Evolutionary conservation across 169 alveolate genomes (phyloP).

Genomic region (Eimeria maxima): DNA sequence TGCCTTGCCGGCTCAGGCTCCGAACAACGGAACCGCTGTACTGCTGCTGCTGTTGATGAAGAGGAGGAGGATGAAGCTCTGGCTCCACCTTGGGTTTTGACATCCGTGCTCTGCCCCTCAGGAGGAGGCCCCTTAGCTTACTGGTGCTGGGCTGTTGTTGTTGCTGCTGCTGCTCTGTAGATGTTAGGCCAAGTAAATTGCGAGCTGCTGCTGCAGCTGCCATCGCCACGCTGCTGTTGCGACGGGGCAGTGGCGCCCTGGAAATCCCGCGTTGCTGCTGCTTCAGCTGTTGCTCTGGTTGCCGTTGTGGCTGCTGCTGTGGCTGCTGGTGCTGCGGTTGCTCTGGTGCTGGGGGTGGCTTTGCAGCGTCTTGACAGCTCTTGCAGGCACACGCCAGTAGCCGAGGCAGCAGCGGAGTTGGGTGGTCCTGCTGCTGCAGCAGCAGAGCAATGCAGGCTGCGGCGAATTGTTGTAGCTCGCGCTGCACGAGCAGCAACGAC

Average conservation of each 20-base stretch:
- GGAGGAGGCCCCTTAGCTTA: slow-evolving; percentile 25
- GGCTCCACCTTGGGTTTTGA: background rate
- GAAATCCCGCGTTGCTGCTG: slow-evolving; percentile 11
- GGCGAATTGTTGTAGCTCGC: slow-evolving; percentile 67
- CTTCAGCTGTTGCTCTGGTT: slow-evolving; percentile 33
- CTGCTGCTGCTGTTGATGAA: slow-evolving; percentile 54
- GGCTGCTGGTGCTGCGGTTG: slow-evolving; percentile 38
- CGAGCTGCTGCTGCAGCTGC: slow-evolving; percentile 76
- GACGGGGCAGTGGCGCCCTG: slow-evolving; percentile 16
- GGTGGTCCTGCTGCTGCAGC: slow-evolving; percentile 67
- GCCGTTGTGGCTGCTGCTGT: slow-evolving; percentile 11
- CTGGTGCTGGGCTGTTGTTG: slow-evolving; percentile 38
- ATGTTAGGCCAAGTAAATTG: background rate
- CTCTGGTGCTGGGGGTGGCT: background rate
- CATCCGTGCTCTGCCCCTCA: slow-evolving; percentile 36
- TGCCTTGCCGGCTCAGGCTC: slow-evolving; percentile 67
- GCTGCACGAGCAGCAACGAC: slow-evolving; percentile 66
- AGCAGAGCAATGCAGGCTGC: slow-evolving; percentile 52
- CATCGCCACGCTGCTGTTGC: slow-evolving; percentile 50
- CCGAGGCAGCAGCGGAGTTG: slow-evolving; percentile 28
- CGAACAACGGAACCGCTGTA: slow-evolving; percentile 40
- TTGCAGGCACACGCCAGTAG: slow-evolving; percentile 52
- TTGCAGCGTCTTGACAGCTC: slow-evolving; percentile 1
- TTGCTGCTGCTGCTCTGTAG: slow-evolving; percentile 57
- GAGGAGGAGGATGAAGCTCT: background rate